A percentile compares a stretch with the other conserved stretches of the same genome.
phyloP scores from a whole-genome alignment of 331 rosid genomes.

The Saraca asoca region DNA sequence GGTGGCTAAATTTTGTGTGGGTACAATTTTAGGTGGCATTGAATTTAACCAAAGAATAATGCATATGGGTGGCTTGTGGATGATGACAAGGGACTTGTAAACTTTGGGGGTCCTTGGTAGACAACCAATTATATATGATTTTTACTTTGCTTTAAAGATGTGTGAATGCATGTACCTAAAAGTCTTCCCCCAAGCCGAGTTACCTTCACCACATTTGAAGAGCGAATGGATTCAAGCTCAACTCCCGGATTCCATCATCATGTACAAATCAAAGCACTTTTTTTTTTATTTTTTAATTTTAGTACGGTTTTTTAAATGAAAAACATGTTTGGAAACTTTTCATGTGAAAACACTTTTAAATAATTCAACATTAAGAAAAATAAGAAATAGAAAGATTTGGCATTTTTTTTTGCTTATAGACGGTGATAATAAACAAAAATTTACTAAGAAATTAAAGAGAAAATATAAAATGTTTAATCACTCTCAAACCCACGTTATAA shows the following conservation, averaged over 20 bases:
- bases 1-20: neutral
- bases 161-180: slow-evolving; percentile 50
- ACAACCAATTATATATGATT: slow-evolving; percentile 1
- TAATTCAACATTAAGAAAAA: no score
- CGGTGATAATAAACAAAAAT: no score
- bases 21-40: neutral
- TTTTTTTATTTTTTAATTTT: no score
- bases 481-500: no score
- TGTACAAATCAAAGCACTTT: slow-evolving; percentile 46
- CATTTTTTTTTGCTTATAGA: no score
- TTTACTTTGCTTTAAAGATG: slow-evolving; percentile 46
- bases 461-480: no score
- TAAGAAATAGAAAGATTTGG: no score
- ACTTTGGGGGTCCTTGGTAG: slow-evolving; percentile 5
- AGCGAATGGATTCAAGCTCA: neutral
- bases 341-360: no score
- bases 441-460: no score
- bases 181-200: slow-evolving; percentile 10
- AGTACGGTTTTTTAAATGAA: no score
- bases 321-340: no score
- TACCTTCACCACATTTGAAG: slow-evolving; percentile 25
- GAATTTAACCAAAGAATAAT: neutral
- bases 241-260: slow-evolving; percentile 16
- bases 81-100: neutral
- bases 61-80: neutral